These are phyloP conservation scores for Rhododendron vialii DNA, from an alignment of 148 eudicot genomes.

Conservation along the genomic window DNA sequence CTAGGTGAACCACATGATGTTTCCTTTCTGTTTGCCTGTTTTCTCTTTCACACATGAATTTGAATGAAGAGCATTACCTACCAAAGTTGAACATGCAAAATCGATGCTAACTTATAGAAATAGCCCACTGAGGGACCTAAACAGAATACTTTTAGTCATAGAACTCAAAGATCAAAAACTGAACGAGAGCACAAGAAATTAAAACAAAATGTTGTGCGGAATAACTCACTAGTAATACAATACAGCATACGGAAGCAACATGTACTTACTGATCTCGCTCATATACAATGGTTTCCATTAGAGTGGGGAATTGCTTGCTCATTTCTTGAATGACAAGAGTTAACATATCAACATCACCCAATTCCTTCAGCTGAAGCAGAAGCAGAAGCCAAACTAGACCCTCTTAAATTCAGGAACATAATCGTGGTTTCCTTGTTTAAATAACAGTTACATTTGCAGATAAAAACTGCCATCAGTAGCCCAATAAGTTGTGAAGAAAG, in stretches of 20 bases:
- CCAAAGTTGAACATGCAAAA: background rate
- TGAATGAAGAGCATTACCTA: background rate
- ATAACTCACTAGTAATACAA: background rate
- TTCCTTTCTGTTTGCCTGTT: background rate
- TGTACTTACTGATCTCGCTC: constrained; percentile 88
- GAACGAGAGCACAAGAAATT: background rate
- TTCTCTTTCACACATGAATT: background rate
- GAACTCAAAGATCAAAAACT: background rate
- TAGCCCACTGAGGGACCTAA: background rate
- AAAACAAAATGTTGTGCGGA: background rate
- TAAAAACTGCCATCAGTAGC: background rate
- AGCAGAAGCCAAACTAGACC: constrained; percentile 22
- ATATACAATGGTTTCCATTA: constrained; percentile 91
- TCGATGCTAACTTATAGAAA: background rate
- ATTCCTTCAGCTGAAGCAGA: constrained; percentile 75
- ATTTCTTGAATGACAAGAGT: constrained; percentile 93
- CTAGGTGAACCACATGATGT: background rate
- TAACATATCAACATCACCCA: constrained; percentile 91
- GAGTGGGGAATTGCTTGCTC: constrained; percentile 88
- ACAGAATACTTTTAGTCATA: background rate
- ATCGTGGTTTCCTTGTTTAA: background rate
- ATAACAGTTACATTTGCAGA: background rate
- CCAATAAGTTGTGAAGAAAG: background rate
- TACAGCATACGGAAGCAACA: constrained; percentile 5
- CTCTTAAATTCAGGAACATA: constrained; percentile 8